Conservation (phyloP, 345 rosid species). For the Cardamine resedifolia region DNA sequence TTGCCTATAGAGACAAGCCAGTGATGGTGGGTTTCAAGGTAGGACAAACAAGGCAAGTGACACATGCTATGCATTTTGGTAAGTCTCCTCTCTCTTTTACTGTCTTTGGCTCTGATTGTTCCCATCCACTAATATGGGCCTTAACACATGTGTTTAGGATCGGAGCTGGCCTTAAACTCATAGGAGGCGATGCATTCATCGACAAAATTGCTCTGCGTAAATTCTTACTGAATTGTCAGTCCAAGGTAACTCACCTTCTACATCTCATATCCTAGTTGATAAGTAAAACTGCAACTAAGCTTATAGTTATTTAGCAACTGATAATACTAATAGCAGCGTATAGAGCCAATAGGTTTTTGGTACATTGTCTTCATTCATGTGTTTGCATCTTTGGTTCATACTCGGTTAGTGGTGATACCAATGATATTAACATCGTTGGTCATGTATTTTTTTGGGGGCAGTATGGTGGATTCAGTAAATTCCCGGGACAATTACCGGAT, state of each 20-base stretch:
- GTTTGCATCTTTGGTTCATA: background rate
- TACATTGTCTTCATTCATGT: slow-evolving; percentile 14
- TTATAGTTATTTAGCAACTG: background rate
- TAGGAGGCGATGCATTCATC: slow-evolving; percentile 62
- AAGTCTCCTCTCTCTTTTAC: slow-evolving; percentile 23
- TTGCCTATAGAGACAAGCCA: slow-evolving; percentile 67
- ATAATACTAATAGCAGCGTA: background rate
- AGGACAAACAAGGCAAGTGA: slow-evolving; percentile 85
- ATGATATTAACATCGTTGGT: slow-evolving; percentile 14
- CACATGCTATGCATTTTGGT: slow-evolving; percentile 99
- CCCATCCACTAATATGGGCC: background rate
- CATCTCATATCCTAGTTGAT: background rate
- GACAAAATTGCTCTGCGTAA: slow-evolving; percentile 55
- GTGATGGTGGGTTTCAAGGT: slow-evolving; percentile 94
- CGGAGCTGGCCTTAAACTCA: slow-evolving; percentile 68
- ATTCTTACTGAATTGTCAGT: slow-evolving; percentile 78
- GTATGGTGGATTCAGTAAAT: slow-evolving; percentile 89
- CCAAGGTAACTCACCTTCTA: slow-evolving; percentile 53
- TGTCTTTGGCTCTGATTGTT: background rate
- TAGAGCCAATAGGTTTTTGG: background rate
- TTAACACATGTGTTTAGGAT: slow-evolving; percentile 49
- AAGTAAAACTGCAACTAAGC: background rate
- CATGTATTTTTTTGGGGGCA: slow-evolving; percentile 36
- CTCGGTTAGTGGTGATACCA: background rate
- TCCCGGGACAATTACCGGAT: slow-evolving; percentile 62